A percentile compares a stretch with the other conserved stretches of the same genome.
Conservation (phyloP, 495 filamentous ascomycete genomes). For the Immersiella caudata region DNA sequence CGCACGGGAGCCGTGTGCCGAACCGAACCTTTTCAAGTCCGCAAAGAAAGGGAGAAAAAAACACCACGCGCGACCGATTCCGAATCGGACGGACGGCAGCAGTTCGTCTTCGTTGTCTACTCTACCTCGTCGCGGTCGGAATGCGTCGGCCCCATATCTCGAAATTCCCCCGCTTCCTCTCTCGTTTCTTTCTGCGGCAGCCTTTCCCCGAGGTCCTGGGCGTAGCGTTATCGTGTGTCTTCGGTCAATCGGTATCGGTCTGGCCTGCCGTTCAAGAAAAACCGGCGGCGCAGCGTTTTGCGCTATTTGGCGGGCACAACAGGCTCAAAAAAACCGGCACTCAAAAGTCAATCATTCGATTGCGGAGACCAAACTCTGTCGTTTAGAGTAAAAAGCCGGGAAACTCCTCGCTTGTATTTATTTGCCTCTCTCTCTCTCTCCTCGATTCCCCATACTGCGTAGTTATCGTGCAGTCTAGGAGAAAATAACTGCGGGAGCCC, state of each 20-base stretch:
- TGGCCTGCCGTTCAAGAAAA: neutral
- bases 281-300: neutral
- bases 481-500: neutral
- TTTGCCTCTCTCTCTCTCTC: neutral
- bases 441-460: neutral
- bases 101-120: neutral
- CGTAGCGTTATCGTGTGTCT: neutral
- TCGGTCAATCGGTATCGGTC: neutral
- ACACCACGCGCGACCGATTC: neutral
- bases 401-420: too few species aligned
- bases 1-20: too few species aligned
- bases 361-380: too few species aligned
- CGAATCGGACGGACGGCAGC: neutral
- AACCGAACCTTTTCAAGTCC: neutral
- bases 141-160: slow-evolving; percentile 24
- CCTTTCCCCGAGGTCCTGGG: neutral
- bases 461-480: neutral
- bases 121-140: slow-evolving; percentile 19
- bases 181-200: neutral
- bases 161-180: neutral
- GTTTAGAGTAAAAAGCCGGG: too few species aligned
- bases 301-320: neutral
- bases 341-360: too few species aligned
- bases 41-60: neutral
- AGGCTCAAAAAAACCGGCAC: too few species aligned